Conservation (phyloP, 495 filamentous ascomycete species). For the Gamarada debralockiae region DNA sequence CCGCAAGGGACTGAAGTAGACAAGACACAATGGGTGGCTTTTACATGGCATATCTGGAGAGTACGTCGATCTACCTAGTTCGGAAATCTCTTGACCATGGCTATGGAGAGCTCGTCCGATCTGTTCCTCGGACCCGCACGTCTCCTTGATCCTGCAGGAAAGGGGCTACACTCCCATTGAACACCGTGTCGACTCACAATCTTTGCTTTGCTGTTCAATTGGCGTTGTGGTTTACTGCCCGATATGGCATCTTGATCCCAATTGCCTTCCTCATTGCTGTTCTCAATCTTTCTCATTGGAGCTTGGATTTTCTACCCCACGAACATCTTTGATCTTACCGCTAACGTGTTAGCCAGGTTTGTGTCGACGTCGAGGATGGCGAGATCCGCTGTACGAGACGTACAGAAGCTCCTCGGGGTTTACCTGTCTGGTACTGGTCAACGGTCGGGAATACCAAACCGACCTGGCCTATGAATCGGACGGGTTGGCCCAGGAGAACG, state of each 20-base stretch:
- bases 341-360: conserved; percentile 67
- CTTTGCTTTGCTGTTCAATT: conserved; percentile 4
- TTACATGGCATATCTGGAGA: conserved; percentile 61
- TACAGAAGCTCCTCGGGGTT: conserved; percentile 70
- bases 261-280: conserved; percentile 4
- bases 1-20: conserved; percentile 7
- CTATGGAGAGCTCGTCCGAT: conserved; percentile 15
- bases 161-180: conserved; percentile 1
- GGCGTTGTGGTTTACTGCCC: conserved; percentile 11
- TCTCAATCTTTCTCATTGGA: neutral
- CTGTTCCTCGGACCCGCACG: conserved; percentile 5
- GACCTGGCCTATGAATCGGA: conserved; percentile 80
- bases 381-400: conserved; percentile 84
- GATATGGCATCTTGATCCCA: conserved; percentile 14
- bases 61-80: conserved; percentile 41
- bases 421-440: conserved; percentile 89
- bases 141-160: conserved; percentile 16
- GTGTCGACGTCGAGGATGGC: conserved; percentile 94
- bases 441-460: conserved; percentile 94
- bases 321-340: conserved; percentile 27
- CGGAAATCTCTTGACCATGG: conserved; percentile 8
- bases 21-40: conserved; percentile 50
- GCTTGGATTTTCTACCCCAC: conserved; percentile 6
- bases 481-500: conserved; percentile 83
- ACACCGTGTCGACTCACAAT: conserved; percentile 3